Conservation (phyloP, 1,284 basidiomycete species). For the Xerocomus cyaneibrunnescens region DNA sequence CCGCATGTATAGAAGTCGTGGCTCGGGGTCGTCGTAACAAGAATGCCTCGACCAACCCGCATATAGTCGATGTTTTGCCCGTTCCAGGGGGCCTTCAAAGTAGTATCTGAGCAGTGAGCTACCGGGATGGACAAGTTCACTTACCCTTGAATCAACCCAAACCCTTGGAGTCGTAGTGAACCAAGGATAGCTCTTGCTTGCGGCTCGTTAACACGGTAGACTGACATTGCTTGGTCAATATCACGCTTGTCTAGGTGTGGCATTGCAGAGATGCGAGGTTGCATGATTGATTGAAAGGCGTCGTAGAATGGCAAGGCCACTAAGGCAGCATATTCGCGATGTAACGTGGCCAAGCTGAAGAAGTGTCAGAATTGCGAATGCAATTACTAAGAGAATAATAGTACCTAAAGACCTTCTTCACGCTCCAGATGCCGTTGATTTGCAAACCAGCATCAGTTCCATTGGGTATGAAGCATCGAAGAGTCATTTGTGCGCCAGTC, state of each 20-base stretch:
- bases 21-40: constrained; percentile 59
- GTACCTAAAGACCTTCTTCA: constrained; percentile 84
- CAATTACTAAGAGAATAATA: constrained; percentile 22
- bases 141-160: constrained; percentile 94
- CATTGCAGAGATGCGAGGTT: constrained; percentile 57
- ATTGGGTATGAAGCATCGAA: constrained; percentile 48
- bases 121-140: constrained; percentile 25
- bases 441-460: constrained; percentile 56
- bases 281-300: constrained; percentile 67
- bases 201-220: constrained; percentile 86
- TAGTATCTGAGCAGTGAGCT: constrained; percentile 4
- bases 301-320: constrained; percentile 84
- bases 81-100: constrained; percentile 84
- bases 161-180: constrained; percentile 74
- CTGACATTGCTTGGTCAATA: constrained; percentile 65
- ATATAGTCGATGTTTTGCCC: constrained; percentile 98
- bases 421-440: constrained; percentile 66
- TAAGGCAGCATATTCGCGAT: constrained; percentile 91
- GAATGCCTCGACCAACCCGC: constrained; percentile 88
- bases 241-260: constrained; percentile 52
- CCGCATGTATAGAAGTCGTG: constrained; percentile 49
- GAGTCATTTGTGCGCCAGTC: constrained; percentile 50
- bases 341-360: constrained; percentile 81
- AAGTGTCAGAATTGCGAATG: constrained; percentile 6
- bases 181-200: constrained; percentile 90